phyloP scores from a whole-genome alignment of 2,329 filamentous ascomycete species.

The Diaporthe citri region DNA sequence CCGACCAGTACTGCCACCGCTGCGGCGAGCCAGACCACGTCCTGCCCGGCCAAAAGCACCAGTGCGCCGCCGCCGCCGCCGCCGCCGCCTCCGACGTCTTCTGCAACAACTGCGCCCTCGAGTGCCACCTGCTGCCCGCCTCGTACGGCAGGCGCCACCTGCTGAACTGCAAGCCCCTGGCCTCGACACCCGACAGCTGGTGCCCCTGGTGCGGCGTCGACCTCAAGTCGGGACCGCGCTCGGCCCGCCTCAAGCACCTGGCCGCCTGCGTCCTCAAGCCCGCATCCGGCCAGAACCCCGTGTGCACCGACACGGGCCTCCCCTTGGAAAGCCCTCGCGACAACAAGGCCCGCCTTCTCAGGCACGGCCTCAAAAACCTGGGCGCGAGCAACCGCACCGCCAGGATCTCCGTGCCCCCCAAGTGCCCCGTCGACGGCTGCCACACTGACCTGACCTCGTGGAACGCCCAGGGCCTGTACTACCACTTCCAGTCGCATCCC shows the following conservation, averaged over 20 bases:
- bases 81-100: not conserved
- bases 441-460: not conserved
- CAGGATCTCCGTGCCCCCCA: conserved; percentile 16
- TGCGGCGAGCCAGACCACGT: conserved; percentile 29
- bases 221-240: not conserved
- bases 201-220: conserved; percentile 42
- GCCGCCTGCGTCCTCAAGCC: conserved; percentile 26
- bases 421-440: conserved; percentile 24
- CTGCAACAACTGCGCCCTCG: conserved; percentile 36
- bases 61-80: not conserved
- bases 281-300: conserved; percentile 27
- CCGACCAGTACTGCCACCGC: conserved; percentile 23
- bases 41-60: not conserved
- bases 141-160: conserved; percentile 36
- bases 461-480: conserved; percentile 22
- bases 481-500: conserved; percentile 30
- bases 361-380: not conserved
- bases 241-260: conserved; percentile 29
- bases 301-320: conserved; percentile 26
- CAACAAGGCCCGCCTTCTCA: not conserved
- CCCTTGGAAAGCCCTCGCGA: conserved; percentile 29
- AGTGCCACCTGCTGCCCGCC: conserved; percentile 20
- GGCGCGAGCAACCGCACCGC: not conserved
- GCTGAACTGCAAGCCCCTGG: conserved; percentile 36
- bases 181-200: conserved; percentile 7